Base-by-base conservation (phyloP, 352 stramenopile genomes). In the Pythium aquatile region DNA sequence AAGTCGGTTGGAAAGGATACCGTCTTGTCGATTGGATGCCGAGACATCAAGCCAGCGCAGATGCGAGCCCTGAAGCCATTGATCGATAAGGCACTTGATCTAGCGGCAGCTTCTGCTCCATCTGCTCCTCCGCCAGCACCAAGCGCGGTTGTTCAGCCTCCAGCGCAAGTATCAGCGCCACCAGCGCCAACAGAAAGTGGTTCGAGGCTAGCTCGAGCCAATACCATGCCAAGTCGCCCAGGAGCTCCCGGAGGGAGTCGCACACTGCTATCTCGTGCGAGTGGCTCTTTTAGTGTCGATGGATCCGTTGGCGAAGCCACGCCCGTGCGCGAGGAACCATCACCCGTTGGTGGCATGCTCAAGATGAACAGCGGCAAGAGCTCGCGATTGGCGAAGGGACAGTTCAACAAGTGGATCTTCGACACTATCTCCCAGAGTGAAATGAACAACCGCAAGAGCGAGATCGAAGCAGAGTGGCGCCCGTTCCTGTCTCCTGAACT, bases 61-160 rank as follows among this genome's bases (percentile, higher is more conserved):
- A 96, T 96, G 87, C 78, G 87, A 37, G 85, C 84, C 40, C 64
- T 96, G 5, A 87, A 90, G n/a, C 87, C 87, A n/a, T 72, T 95
- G 29, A 81, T 96, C 10, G 75, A 92, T 42, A 94, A 94, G 58
- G 85, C 90, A 5, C 55, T 70, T 28, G 73, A 77, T 3, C 76
- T 87, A 37, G 75, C 59, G 8, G 63, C 47, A 9, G 47, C 26
- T 42, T 47, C 57, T 33, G 35, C 26, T 24, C 29, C 54, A 39
- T 30, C 37, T 9, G 52, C 46, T 33, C n/a, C 33, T 33, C 2
- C 42, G 26, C 53, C 37, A 33, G 40, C 20, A 16, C 13, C 26
- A 17, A 40, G 46, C 16, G 46, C 66, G 1, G 20, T 24, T 24
- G 20, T 24, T 24, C 42, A 55, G 2, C 30, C 42, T 39, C 4